Percentiles rank a stretch among this genome's conserved stretches.
Evolutionary conservation across 768 basidiomycete genomes (phyloP).

Genomic region (Tricholoma sp.): DNA sequence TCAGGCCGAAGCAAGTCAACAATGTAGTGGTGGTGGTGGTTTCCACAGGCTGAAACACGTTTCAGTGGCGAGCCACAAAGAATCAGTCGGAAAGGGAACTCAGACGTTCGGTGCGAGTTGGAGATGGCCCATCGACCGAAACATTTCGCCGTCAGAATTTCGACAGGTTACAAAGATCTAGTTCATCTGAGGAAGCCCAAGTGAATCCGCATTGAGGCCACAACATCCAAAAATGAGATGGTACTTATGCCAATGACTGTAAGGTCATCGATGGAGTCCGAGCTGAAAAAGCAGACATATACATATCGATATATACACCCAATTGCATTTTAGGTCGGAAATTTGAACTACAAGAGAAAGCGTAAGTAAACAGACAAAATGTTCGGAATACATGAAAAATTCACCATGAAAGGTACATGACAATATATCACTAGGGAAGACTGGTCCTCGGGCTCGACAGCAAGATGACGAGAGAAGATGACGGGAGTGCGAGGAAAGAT

Average conservation of each 20-base stretch:
- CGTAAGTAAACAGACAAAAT: not conserved
- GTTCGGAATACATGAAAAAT: not conserved
- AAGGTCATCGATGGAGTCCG: not conserved
- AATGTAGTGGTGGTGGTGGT: not conserved
- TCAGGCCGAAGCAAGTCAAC: not conserved
- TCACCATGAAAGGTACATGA: not conserved
- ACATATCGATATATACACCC: too few species aligned
- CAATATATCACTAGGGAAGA: too few species aligned
- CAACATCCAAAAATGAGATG: not conserved
- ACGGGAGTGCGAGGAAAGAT: not conserved
- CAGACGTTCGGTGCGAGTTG: not conserved
- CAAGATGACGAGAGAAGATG: not conserved
- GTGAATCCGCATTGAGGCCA: not conserved
- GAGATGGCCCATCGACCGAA: not conserved
- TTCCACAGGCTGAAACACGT: not conserved
- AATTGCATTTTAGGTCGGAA: not conserved
- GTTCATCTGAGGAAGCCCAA: not conserved
- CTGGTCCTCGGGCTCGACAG: not conserved
- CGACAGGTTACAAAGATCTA: not conserved
- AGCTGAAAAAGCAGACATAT: not conserved
- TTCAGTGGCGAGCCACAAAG: not conserved
- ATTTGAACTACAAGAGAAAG: not conserved
- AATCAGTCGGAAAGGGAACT: not conserved
- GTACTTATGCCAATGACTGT: not conserved
- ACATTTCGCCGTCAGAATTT: not conserved